Evolutionary conservation across 1,139 yeast genomes (phyloP), one percentile per base, ranked within the genome.

Genomic region (Yamadazyma epiphylla): DNA sequence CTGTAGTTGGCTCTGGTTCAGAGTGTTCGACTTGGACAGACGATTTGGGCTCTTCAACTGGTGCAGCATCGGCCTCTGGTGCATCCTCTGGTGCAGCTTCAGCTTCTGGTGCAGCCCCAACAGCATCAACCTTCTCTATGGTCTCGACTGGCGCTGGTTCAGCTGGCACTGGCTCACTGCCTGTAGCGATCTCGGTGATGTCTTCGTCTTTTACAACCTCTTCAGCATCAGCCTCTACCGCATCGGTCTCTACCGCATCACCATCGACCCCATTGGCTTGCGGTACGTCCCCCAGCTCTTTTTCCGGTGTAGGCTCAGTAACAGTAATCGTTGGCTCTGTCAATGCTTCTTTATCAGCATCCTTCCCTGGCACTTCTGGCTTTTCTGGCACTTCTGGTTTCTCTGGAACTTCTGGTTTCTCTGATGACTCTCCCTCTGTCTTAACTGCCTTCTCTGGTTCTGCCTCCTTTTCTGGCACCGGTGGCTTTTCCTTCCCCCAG

Each of bases 181-280:
- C 28, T 15, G 33, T 30, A 15, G 22, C 30, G 31, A 28, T 12
- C 10, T 26, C 22, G 11, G 30, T 36, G 13, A 19, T 53, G 48
- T 36, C 50, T 49, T 31, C 51, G 47, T 22, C 27, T 11, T 19
- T 24, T 9, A 9, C 31, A 19, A 28, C 12, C 15, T 10, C 17
- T 51, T 57, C 52, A 26, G 48, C 46, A 27, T 61, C 55, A 11
- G 75, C 64, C 48, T 69, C 73, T 24, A 28, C 19, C 15, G 15
- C 13, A 12, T 10, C 25, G 26, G 25, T 19, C 21, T 37, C 41
- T 7, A 10, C 22, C 5, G 27, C 22, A 6, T 17, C 26, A 12
- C 14, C 23, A 25, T 19, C n/a, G 7, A 13, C 25, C 8, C 14
- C 22, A 16, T 12, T 22, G 33, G 14, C 13, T 28, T 22, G n/a